phyloP scores from a whole-genome alignment of 83 land plant species.

The Diphasiastrum complanatum region DNA sequence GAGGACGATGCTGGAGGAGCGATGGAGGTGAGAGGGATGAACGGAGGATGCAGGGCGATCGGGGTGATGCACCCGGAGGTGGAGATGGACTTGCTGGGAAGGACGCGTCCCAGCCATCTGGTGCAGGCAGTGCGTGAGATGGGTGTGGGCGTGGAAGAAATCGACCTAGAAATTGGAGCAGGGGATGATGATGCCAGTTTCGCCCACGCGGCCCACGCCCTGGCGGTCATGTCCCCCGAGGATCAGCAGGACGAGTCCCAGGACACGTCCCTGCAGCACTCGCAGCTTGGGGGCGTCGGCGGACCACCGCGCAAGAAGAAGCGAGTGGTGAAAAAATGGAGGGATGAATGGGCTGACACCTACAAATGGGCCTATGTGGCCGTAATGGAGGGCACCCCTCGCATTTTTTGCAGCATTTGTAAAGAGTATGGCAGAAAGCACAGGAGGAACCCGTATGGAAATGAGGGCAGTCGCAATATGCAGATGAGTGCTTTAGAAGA shows the following conservation, averaged over 20 bases:
- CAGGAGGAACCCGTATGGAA: conserved; percentile 95
- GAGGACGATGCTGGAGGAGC: no score
- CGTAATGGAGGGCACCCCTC: conserved; percentile 70
- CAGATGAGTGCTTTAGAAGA: conserved; percentile 99
- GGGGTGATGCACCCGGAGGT: no score
- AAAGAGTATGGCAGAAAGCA: conserved; percentile 96
- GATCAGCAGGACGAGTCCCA: conserved; percentile 37
- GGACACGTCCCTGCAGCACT: no score
- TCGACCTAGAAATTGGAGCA: conserved; percentile 83
- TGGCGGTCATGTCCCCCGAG: conserved; percentile 37
- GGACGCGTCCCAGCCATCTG: no score
- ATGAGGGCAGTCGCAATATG: conserved; percentile 99
- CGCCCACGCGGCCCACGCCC: conserved; percentile 38
- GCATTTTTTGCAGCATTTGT: conserved; percentile 92
- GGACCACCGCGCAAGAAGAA: conserved; percentile 75
- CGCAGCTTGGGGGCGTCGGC: no score
- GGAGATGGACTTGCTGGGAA: no score
- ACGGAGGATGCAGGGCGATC: no score
- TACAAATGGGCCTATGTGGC: conserved; percentile 99
- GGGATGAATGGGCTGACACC: conserved; percentile 99
- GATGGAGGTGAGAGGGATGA: no score
- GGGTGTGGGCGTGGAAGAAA: conserved; percentile 59
- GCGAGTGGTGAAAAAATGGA: conserved; percentile 88
- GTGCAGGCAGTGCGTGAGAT: conserved; percentile 52
- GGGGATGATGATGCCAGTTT: conserved; percentile 81